Conservation (phyloP, 2,329 filamentous ascomycete genomes). For the Ophiostoma ips region DNA sequence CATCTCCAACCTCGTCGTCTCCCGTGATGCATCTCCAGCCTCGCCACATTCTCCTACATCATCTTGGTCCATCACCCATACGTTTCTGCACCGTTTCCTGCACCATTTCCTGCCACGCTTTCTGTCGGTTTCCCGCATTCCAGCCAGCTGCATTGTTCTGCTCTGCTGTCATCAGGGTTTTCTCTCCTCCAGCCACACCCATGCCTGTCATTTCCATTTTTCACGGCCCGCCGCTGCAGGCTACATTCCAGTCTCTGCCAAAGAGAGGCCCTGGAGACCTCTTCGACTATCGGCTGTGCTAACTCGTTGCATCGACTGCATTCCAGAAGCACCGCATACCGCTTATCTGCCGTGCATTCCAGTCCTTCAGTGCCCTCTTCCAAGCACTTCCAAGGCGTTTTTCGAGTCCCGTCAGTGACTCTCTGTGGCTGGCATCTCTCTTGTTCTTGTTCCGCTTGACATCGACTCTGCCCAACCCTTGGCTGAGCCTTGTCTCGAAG, state of each 20-base stretch:
- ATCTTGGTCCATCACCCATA: too few species aligned
- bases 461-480: too few species aligned
- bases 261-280: neutral
- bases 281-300: neutral
- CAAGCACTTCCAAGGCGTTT: neutral
- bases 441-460: too few species aligned
- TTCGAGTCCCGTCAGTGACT: neutral
- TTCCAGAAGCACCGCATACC: too few species aligned
- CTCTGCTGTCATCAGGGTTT: neutral
- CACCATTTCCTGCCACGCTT: neutral
- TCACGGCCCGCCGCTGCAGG: neutral
- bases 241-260: neutral
- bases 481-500: neutral
- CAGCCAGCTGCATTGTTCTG: neutral
- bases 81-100: too few species aligned
- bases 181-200: neutral
- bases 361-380: neutral
- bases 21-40: too few species aligned
- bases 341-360: too few species aligned
- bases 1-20: neutral
- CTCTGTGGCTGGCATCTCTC: slow-evolving; percentile 1
- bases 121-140: too few species aligned
- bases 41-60: too few species aligned
- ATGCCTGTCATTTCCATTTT: neutral
- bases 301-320: neutral